Evolutionary conservation across 139 green algal species (phyloP).

Genomic region (Chlamydomonas eustigma): DNA sequence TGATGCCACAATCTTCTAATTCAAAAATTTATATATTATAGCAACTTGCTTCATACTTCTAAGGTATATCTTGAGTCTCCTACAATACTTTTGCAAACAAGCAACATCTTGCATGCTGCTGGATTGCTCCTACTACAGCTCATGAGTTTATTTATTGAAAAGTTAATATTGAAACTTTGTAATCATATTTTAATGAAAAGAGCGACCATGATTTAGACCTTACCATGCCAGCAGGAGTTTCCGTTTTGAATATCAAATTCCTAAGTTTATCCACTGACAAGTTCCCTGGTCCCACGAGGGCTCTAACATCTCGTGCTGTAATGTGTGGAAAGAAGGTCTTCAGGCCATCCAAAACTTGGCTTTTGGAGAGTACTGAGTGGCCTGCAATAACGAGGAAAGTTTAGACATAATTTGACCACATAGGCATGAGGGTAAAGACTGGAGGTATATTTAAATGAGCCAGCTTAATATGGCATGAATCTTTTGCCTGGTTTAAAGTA

Average conservation of each 20-base stretch:
- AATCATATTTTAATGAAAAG: too few species aligned
- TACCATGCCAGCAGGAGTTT: too few species aligned
- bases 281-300: conserved; percentile 25
- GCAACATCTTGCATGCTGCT: too few species aligned
- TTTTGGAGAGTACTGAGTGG: conserved; percentile 19
- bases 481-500: background rate
- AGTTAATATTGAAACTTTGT: too few species aligned
- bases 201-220: too few species aligned
- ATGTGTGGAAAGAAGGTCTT: conserved; percentile 18
- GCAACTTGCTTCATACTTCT: too few species aligned
- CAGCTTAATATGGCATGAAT: background rate
- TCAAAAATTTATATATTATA: too few species aligned
- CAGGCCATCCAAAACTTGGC: conserved; percentile 18
- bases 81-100: too few species aligned
- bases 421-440: background rate
- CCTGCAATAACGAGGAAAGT: background rate
- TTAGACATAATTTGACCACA: background rate
- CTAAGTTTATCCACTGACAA: conserved; percentile 24
- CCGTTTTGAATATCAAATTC: conserved; percentile 16
- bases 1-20: too few species aligned
- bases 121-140: too few species aligned
- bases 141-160: too few species aligned
- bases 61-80: too few species aligned
- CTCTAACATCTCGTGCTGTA: conserved; percentile 10
- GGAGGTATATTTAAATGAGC: background rate